These are phyloP conservation scores for Tilletia setariae DNA, from an alignment of 1,284 basidiomycete species.

Conservation along the genomic window DNA sequence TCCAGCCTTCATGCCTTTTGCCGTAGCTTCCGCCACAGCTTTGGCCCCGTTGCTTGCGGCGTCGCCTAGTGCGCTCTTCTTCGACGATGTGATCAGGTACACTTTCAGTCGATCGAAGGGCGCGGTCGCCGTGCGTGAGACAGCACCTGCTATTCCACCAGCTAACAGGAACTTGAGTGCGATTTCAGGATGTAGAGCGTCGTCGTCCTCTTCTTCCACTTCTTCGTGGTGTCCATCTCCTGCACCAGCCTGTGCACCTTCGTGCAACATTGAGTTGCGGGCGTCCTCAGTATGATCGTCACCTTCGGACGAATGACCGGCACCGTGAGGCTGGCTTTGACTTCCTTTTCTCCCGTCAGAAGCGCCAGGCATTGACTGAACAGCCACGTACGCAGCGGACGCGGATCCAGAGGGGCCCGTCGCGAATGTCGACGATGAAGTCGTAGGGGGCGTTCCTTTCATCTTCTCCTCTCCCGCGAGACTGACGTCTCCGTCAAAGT, in stretches of 20 bases:
- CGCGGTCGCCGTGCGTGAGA: slow-evolving; percentile 91
- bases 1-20: slow-evolving; percentile 24
- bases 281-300: slow-evolving; percentile 1
- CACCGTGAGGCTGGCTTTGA: background rate
- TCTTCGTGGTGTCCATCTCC: slow-evolving; percentile 58
- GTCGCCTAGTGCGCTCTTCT: slow-evolving; percentile 21
- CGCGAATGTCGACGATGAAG: background rate
- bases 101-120: slow-evolving; percentile 97
- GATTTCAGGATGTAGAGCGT: slow-evolving; percentile 66
- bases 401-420: background rate
- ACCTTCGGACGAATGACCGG: slow-evolving; percentile 9
- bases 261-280: background rate
- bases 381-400: background rate
- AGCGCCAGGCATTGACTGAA: background rate
- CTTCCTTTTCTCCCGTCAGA: background rate
- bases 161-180: slow-evolving; percentile 86
- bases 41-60: slow-evolving; percentile 22
- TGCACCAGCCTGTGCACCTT: slow-evolving; percentile 35
- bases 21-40: slow-evolving; percentile 22
- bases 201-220: slow-evolving; percentile 63
- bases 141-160: slow-evolving; percentile 91
- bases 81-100: slow-evolving; percentile 79
- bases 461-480: slow-evolving; percentile 47
- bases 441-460: slow-evolving; percentile 17
- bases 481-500: slow-evolving; percentile 49